Evolutionary conservation across 1,284 basidiomycete genomes (phyloP), one percentile per base, ranked within the genome.

Genomic region (Athelia sp.): DNA sequence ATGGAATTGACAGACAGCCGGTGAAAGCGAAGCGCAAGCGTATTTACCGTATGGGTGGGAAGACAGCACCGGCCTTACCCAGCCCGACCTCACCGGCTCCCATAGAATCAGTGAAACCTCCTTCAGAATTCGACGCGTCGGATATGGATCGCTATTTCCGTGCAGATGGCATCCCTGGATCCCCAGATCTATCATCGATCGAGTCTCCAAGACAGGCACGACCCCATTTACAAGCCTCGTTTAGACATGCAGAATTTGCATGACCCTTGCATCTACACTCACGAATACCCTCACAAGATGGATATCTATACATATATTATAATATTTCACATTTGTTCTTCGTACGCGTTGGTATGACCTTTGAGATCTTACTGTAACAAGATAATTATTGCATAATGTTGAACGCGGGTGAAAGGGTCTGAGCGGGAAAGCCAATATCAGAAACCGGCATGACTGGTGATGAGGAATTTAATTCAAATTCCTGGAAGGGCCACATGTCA

Each of bases 141-240:
- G 88, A 90, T 60, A 85, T 90, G 73, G 87, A 90, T 54, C 73
- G 77, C 46, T 90, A 90, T 68, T 90, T 90, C 61, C 76, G 80
- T 42, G 76, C 81, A 46, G 75, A 75, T 34, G 54, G 65, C 47
- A 44, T 44, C 15, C 36, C 36, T 40, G 4, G 22, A 15, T 44
- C 43, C 4, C 4, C 43, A 15, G 43, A 23, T 21, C 43, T 44
- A 18, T 44, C 43, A 10, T 26, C 43, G 13, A 29, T 29, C 26
- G 26, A 29, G 13, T 23, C 15, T 26, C 24, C 10, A 23, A n/a
- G 43, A 11, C 24, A 11, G 8, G 9, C 43, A 44, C 43, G 24
- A 23, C 43, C 21, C 14, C 43, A 22, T 22, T 44, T 44, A n/a
- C 43, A 44, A 22, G 4, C 19, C 4, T 11, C 24, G 8, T 23